Conservation (phyloP, 129 eudicot genomes). For the Tagetes erecta region DNA sequence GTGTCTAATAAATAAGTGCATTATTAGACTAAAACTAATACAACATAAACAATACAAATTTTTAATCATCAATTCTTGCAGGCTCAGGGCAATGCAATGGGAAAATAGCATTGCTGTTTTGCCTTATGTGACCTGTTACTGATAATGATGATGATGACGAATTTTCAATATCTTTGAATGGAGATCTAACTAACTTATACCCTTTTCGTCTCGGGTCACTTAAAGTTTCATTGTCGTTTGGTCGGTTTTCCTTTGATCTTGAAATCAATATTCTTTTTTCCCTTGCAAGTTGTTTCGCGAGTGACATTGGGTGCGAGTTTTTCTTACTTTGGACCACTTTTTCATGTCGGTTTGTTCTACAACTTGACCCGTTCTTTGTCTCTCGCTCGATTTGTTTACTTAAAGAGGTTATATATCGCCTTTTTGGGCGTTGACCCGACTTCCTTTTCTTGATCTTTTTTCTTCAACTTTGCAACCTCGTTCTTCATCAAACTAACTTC, state of each 20-base stretch:
- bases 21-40: conserved; percentile 5
- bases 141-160: conserved; percentile 20
- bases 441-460: conserved; percentile 32
- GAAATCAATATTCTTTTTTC: conserved; percentile 53
- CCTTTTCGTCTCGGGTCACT: conserved; percentile 43
- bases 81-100: conserved; percentile 44
- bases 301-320: conserved; percentile 46
- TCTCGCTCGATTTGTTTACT: conserved; percentile 61
- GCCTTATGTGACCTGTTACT: conserved; percentile 33
- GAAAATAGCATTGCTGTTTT: conserved; percentile 46
- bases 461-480: conserved; percentile 47
- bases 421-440: conserved; percentile 30
- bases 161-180: conserved; percentile 63
- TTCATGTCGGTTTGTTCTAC: conserved; percentile 38
- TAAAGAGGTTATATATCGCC: conserved; percentile 27
- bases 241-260: conserved; percentile 46
- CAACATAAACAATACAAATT: no score
- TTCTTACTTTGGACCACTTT: conserved; percentile 30
- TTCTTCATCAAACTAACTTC: conserved; percentile 36
- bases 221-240: conserved; percentile 11
- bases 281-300: conserved; percentile 66
- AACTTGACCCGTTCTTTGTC: conserved; percentile 35
- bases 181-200: conserved; percentile 41
- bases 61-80: conserved; percentile 15
- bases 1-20: background rate